Evolutionary conservation across 2,329 filamentous ascomycete genomes (phyloP).

Genomic region (Eutypella sp.): DNA sequence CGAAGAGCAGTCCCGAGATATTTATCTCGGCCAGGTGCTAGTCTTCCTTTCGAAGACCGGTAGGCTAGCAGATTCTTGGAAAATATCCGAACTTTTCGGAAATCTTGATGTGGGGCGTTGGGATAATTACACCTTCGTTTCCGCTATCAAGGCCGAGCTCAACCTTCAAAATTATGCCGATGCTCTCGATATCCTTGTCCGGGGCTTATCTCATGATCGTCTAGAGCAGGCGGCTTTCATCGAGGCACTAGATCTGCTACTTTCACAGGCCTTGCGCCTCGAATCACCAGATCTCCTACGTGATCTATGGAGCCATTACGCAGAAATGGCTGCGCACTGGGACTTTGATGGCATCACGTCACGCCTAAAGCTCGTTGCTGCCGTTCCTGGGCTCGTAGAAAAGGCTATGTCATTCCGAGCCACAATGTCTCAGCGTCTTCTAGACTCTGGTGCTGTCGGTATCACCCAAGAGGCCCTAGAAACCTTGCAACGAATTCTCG

Average conservation of each 20-base stretch:
- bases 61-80: conserved; percentile 38
- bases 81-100: conserved; percentile 41
- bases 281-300: conserved; percentile 12
- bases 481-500: conserved; percentile 22
- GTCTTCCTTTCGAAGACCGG: conserved; percentile 38
- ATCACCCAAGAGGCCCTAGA: conserved; percentile 12
- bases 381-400: conserved; percentile 20
- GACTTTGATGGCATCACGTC: conserved; percentile 22
- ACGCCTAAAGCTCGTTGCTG: conserved; percentile 16
- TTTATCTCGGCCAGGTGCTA: conserved; percentile 30
- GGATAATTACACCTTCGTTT: conserved; percentile 35
- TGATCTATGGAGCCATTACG: conserved; percentile 20
- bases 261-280: conserved; percentile 34
- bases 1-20: conserved; percentile 23
- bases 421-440: conserved; percentile 5
- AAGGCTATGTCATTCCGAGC: conserved; percentile 18
- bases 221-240: conserved; percentile 24
- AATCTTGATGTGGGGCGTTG: conserved; percentile 32
- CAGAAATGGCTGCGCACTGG: conserved; percentile 19
- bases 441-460: conserved; percentile 3
- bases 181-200: conserved; percentile 37
- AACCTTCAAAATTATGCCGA: conserved; percentile 31
- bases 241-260: conserved; percentile 39
- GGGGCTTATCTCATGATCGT: conserved; percentile 25
- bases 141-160: conserved; percentile 38